Conservation (phyloP, 805 yeast genomes). For the Candida palmyrensis region DNA sequence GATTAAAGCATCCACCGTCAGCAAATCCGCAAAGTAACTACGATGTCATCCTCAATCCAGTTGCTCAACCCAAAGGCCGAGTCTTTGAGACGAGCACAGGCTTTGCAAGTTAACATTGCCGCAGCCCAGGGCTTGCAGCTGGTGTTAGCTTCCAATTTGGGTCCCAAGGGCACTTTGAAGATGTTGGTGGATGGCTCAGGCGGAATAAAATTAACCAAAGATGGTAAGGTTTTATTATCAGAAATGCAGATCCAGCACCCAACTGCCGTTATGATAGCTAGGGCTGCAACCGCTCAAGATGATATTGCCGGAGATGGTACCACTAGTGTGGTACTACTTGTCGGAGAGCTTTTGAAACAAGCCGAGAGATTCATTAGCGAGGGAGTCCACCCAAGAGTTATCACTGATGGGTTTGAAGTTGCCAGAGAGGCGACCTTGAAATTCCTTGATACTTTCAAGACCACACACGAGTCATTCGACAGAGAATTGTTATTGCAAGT, state of each 20-base stretch:
- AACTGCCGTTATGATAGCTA: conserved; percentile 56
- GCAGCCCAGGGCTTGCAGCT: conserved; percentile 97
- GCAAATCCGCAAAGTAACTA: not conserved
- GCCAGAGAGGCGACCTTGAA: conserved; percentile 75
- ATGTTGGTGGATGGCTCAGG: conserved; percentile 98
- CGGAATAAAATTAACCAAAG: conserved; percentile 90
- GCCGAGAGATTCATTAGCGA: conserved; percentile 89
- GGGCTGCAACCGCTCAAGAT: conserved; percentile 98
- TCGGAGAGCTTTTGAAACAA: conserved; percentile 91
- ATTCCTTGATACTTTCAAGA: conserved; percentile 64
- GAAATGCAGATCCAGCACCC: conserved; percentile 89
- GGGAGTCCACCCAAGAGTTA: conserved; percentile 93
- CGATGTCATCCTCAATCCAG: conserved; percentile 65
- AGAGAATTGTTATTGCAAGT: conserved; percentile 88
- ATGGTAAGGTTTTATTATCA: conserved; percentile 86
- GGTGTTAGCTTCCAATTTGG: conserved; percentile 85
- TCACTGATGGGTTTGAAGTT: conserved; percentile 91
- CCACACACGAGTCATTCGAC: conserved; percentile 50
- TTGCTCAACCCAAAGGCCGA: conserved; percentile 96
- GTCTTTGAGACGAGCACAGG: conserved; percentile 92
- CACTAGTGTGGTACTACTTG: conserved; percentile 88
- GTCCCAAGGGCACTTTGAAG: conserved; percentile 95
- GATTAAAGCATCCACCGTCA: no score
- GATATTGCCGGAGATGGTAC: conserved; percentile 99
- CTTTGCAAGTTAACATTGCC: conserved; percentile 87